Evolutionary conservation across 2,329 filamentous ascomycete genomes (phyloP).

Genomic region (Akanthomyces uredinophilus): DNA sequence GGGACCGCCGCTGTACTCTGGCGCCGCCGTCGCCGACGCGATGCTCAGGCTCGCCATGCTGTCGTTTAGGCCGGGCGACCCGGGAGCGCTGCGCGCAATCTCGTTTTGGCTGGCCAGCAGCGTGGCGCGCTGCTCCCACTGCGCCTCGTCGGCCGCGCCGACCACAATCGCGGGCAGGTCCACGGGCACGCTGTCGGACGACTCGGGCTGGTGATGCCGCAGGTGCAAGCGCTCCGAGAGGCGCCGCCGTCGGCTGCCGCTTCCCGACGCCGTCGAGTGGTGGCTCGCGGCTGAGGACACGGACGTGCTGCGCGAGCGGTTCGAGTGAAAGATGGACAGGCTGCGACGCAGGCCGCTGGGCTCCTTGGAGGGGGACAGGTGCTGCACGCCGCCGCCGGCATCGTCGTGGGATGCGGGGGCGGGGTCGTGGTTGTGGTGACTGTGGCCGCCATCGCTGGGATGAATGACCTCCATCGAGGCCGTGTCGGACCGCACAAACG

Average conservation of each 20-base stretch:
- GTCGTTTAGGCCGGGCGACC: slow-evolving; percentile 26
- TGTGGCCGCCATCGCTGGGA: slow-evolving; percentile 48
- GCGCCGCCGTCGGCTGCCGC: slow-evolving; percentile 27
- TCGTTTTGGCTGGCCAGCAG: slow-evolving; percentile 66
- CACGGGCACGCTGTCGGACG: slow-evolving; percentile 69
- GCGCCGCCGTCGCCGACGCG: slow-evolving; percentile 21
- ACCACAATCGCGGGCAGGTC: slow-evolving; percentile 70
- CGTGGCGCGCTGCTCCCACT: slow-evolving; percentile 94
- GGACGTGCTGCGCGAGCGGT: slow-evolving; percentile 47
- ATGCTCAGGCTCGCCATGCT: slow-evolving; percentile 4
- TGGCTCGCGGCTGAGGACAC: slow-evolving; percentile 37
- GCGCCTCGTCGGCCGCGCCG: slow-evolving; percentile 53
- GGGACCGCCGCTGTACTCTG: slow-evolving; percentile 25
- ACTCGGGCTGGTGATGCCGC: slow-evolving; percentile 45
- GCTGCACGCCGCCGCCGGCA: slow-evolving; percentile 20
- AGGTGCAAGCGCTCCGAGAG: slow-evolving; percentile 70
- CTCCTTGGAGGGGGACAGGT: slow-evolving; percentile 26
- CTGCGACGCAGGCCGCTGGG: slow-evolving; percentile 34
- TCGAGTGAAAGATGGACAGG: slow-evolving; percentile 40
- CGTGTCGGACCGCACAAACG: slow-evolving; percentile 80
- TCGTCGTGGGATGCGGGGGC: slow-evolving; percentile 18
- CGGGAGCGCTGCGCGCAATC: slow-evolving; percentile 39
- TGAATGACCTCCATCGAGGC: slow-evolving; percentile 71
- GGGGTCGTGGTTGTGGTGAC: no score
- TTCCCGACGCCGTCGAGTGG: slow-evolving; percentile 24